phyloP scores from a whole-genome alignment of 495 filamentous ascomycete species.

The Lindgomyces ingoldianus region DNA sequence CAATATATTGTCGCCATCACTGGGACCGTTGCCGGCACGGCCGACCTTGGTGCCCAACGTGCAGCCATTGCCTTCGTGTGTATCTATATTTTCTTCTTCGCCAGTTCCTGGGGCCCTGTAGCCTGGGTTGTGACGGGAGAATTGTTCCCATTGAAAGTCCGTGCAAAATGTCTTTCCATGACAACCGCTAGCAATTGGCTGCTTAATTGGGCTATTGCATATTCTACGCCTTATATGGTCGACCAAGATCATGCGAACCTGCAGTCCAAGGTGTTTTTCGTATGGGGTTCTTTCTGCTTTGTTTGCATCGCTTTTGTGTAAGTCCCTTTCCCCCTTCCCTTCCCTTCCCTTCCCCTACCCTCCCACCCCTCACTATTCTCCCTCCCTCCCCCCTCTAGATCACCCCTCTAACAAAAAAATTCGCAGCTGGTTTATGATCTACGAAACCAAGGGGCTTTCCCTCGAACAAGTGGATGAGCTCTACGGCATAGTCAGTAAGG shows the following conservation, averaged over 20 bases:
- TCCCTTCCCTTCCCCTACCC: background rate
- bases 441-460: constrained; percentile 46
- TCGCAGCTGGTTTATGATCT: constrained; percentile 41
- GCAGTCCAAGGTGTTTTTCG: constrained; percentile 47
- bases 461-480: constrained; percentile 49
- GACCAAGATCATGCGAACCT: constrained; percentile 45
- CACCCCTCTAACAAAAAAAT: background rate
- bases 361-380: background rate
- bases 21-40: constrained; percentile 55
- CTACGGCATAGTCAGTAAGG: constrained; percentile 43
- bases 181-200: constrained; percentile 49
- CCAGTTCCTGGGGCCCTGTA: constrained; percentile 72
- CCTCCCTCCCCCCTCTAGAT: background rate
- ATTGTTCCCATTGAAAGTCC: constrained; percentile 47
- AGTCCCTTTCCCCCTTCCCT: too few relatives aligned
- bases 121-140: constrained; percentile 48
- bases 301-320: constrained; percentile 46
- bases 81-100: constrained; percentile 85
- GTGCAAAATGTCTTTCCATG: constrained; percentile 46
- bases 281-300: constrained; percentile 45
- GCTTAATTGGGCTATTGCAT: constrained; percentile 50
- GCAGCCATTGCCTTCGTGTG: constrained; percentile 72
- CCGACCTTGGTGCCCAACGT: constrained; percentile 49
- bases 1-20: constrained; percentile 61
- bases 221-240: constrained; percentile 47